Evolutionary conservation across 257 asterid genomes (phyloP), one percentile per base, ranked within the genome.

Genomic region (Striga asiatica): DNA sequence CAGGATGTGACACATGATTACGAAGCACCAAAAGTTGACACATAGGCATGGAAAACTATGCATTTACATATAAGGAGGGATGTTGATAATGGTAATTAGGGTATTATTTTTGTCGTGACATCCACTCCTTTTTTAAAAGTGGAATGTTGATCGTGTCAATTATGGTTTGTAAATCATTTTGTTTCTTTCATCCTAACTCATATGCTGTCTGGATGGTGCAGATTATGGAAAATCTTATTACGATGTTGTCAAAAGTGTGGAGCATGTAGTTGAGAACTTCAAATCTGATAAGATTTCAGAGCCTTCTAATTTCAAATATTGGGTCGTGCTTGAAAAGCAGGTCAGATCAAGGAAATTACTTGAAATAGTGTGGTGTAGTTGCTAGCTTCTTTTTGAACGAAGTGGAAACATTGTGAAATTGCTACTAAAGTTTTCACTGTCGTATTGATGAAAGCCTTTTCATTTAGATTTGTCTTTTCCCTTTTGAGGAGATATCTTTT

Each of bases 311-410:
- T 83, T 83, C 60, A 89, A 78, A 74, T 89, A 89, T 58, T 66
- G 79, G 84, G 66, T 83, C 64, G 94, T 96, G 20, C 95, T 89
- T 60, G 96, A 86, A 72, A 89, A 83, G 74, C 98, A 89, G 96
- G 98, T 86, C 60, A 49, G 67, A 58, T 51, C 38, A 50, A 62
- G 54, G 37, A 49, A 50, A 42, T 57, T 28, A 27, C 59, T 56
- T 29, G 47, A 68, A 67, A 8, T 59, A n/a, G n/a, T n/a, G n/a
- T n/a, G 52, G 60, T 55, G 3, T 47, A 42, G 21, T 41, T 38
- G 48, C 68, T 45, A 32, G 8, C 34, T 52, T 48, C 45, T 52
- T 54, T 24, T 29, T 24, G 18, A 46, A 47, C 34, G 16, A 46
- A 50, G 18, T 38, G 24, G 18, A 65, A 27, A 58, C 52, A 28